Conservation (phyloP, 1,139 yeast genomes). For the Lodderomyces margitis region DNA sequence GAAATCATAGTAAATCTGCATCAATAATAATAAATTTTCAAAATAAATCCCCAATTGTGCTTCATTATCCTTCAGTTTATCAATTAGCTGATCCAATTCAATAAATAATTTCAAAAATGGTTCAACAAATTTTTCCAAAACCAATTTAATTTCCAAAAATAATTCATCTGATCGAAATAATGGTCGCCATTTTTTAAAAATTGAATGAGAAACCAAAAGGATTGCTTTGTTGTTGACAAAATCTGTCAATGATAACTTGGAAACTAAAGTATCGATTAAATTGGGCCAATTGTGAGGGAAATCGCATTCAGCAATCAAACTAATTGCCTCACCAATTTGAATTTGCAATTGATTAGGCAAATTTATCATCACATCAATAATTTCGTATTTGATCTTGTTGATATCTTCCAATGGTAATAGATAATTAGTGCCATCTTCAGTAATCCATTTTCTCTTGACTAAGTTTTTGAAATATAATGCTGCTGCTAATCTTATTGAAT, state of each 20-base stretch:
- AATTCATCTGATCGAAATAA: constrained; percentile 87
- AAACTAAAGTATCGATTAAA: constrained; percentile 72
- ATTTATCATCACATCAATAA: constrained; percentile 77
- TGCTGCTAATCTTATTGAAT: constrained; percentile 75
- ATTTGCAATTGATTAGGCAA: constrained; percentile 74
- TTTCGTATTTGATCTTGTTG: constrained; percentile 66
- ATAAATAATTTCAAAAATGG: constrained; percentile 73
- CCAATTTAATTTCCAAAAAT: constrained; percentile 83
- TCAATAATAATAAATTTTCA: constrained; percentile 67
- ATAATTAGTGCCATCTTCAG: constrained; percentile 76
- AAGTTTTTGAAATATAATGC: constrained; percentile 90
- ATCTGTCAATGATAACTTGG: constrained; percentile 60
- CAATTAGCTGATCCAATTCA: constrained; percentile 66
- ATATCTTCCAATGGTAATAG: constrained; percentile 63
- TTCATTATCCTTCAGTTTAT: constrained; percentile 27
- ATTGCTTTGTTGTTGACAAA: constrained; percentile 82
- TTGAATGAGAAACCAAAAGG: constrained; percentile 88
- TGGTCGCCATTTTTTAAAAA: constrained; percentile 96
- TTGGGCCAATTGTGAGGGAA: constrained; percentile 89
- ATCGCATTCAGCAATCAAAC: constrained; percentile 92
- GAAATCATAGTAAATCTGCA: constrained; percentile 85
- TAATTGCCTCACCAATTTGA: constrained; percentile 91
- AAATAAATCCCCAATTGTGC: constrained; percentile 55
- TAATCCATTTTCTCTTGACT: constrained; percentile 81
- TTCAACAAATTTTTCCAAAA: constrained; percentile 76